Evolutionary conservation across 1,284 basidiomycete species (phyloP).

Genomic region (Melampsora larici-populina): DNA sequence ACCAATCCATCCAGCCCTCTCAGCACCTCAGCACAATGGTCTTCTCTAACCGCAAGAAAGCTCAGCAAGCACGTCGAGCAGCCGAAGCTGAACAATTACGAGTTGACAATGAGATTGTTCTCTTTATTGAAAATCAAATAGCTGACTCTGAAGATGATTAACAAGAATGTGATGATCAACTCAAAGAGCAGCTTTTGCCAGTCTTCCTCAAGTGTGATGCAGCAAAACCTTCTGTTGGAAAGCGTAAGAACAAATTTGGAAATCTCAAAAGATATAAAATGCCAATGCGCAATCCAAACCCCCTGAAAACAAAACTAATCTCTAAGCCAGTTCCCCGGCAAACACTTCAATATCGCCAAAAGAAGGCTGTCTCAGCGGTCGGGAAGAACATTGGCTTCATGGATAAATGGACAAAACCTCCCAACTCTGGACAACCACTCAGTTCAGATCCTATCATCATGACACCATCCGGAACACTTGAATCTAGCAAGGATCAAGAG

Average conservation of each 20-base stretch:
- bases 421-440: too few species aligned
- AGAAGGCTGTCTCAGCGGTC: conserved; percentile 4
- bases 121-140: not conserved
- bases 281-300: conserved; percentile 16
- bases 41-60: not conserved
- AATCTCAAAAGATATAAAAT: not conserved
- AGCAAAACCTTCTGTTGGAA: too few species aligned
- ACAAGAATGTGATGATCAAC: not conserved
- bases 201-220: not conserved
- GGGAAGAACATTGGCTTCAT: conserved; percentile 14
- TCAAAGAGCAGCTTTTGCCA: not conserved
- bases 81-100: not conserved
- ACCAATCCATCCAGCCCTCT: too few species aligned
- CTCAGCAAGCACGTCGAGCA: conserved; percentile 1
- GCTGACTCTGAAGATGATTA: not conserved
- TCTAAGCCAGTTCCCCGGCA: conserved; percentile 9
- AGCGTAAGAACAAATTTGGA: not conserved
- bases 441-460: too few species aligned
- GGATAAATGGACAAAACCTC: not conserved
- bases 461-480: too few species aligned
- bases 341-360: conserved; percentile 6
- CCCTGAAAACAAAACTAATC: conserved; percentile 14
- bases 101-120: not conserved
- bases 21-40: conserved; percentile 2
- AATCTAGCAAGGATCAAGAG: too few species aligned